Percentiles rank a stretch among this genome's conserved stretches.
Conservation (phyloP, 2,329 filamentous ascomycete species). For the Calonectria pteridis region DNA sequence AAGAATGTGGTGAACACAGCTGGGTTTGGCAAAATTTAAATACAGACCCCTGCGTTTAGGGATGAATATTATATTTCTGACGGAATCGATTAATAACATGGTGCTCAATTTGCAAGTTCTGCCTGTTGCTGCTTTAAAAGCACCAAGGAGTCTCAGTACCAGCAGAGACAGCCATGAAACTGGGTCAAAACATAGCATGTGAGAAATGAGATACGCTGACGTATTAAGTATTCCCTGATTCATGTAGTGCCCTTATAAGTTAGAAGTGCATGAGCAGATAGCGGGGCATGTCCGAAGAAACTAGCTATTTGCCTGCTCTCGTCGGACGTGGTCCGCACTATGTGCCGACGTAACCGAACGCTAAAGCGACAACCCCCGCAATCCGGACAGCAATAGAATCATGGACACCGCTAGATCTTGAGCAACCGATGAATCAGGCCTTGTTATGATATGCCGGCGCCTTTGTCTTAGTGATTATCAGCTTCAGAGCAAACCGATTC, state of each 20-base stretch:
- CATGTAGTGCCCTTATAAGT: background rate
- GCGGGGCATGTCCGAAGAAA: background rate
- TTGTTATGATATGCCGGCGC: background rate
- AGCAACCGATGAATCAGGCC: background rate
- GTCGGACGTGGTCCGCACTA: background rate
- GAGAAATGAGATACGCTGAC: no score
- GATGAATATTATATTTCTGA: no score
- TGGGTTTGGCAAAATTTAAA: slow-evolving; percentile 56
- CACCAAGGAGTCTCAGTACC: background rate
- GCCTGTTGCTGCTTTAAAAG: background rate
- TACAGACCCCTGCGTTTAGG: background rate
- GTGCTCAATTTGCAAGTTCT: background rate
- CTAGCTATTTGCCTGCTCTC: background rate
- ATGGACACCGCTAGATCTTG: background rate
- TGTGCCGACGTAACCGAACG: background rate
- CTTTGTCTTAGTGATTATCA: background rate
- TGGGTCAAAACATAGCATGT: background rate
- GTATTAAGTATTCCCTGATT: background rate
- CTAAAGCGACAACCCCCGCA: background rate
- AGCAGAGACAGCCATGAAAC: background rate
- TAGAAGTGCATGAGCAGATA: no score
- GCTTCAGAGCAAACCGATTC: background rate
- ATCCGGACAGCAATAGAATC: background rate
- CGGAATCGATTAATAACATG: background rate
- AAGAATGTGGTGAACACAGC: slow-evolving; percentile 53